Conservation (phyloP, 176 grass and related monocot species). For the Aegilops tauschii region DNA sequence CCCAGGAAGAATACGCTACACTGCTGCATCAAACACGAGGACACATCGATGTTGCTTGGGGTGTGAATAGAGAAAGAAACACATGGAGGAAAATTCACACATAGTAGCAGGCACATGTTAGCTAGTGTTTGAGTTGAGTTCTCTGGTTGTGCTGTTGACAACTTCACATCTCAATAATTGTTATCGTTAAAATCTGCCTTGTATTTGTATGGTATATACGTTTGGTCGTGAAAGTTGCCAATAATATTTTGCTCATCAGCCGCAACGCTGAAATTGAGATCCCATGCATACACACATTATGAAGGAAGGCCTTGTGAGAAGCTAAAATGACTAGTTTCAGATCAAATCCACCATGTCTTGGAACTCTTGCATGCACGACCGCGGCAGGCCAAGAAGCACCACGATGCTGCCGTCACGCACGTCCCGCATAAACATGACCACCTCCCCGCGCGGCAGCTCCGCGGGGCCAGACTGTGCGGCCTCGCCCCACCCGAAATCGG, state of each 20-base stretch:
- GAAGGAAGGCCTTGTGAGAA: neutral
- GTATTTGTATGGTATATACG: slow-evolving; percentile 16
- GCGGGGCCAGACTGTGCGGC: slow-evolving; percentile 33
- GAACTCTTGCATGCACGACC: slow-evolving; percentile 45
- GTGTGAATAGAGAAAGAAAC: slow-evolving; percentile 5
- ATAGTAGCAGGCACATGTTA: slow-evolving; percentile 41
- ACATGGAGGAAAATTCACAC: neutral
- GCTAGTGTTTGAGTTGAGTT: slow-evolving; percentile 32
- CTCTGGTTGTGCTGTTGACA: slow-evolving; percentile 31
- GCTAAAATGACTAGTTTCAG: neutral
- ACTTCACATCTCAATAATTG: slow-evolving; percentile 33
- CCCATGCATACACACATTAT: neutral
- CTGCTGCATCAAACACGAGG: slow-evolving; percentile 27
- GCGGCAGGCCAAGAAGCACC: slow-evolving; percentile 42
- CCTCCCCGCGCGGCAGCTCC: slow-evolving; percentile 48
- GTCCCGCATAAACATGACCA: slow-evolving; percentile 38
- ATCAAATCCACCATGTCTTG: slow-evolving; percentile 35
- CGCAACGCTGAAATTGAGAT: neutral
- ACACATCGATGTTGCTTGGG: slow-evolving; percentile 25
- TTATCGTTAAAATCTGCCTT: neutral
- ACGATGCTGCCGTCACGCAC: slow-evolving; percentile 19
- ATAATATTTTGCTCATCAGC: neutral
- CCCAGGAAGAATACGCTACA: slow-evolving; percentile 21
- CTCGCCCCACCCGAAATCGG: slow-evolving; percentile 52
- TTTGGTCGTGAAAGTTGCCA: neutral